A percentile compares a stretch with the other conserved stretches of the same genome.
phyloP scores from a whole-genome alignment of 1,139 yeast species.

The Candida pseudocylindracea region DNA sequence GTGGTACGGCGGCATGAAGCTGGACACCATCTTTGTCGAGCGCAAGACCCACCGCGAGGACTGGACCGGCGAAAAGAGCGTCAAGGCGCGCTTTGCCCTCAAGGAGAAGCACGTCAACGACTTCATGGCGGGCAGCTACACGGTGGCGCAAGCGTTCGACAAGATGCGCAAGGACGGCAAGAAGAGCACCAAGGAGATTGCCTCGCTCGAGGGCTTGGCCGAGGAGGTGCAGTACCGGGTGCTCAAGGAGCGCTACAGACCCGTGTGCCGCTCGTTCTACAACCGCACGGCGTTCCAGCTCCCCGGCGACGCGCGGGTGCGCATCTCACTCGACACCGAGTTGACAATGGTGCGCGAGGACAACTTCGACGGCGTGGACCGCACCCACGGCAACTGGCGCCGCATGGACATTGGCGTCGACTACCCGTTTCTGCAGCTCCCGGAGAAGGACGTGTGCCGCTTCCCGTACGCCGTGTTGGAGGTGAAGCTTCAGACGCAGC shows the following conservation, averaged over 20 bases:
- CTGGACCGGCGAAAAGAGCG: constrained; percentile 98
- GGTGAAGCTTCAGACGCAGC: constrained; percentile 88
- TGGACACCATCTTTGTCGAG: constrained; percentile 85
- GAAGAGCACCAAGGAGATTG: constrained; percentile 71
- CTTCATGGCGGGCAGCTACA: constrained; percentile 61
- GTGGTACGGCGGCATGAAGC: constrained; percentile 97
- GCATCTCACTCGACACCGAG: constrained; percentile 93
- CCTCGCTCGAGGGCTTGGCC: constrained; percentile 77
- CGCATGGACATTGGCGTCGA: constrained; percentile 96
- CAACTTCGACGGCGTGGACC: constrained; percentile 77
- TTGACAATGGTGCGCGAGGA: constrained; percentile 93
- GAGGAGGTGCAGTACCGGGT: constrained; percentile 82
- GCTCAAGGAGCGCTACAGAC: constrained; percentile 64
- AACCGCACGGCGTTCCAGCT: constrained; percentile 97
- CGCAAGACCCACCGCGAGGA: constrained; percentile 97
- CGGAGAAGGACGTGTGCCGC: constrained; percentile 68
- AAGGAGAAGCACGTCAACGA: constrained; percentile 82
- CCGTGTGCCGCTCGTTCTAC: constrained; percentile 88
- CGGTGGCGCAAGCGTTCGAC: constrained; percentile 78
- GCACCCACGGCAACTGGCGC: constrained; percentile 91
- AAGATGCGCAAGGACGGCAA: constrained; percentile 86
- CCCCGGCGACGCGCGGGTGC: constrained; percentile 97
- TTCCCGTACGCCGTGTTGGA: constrained; percentile 96
- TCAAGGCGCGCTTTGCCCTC: constrained; percentile 82
- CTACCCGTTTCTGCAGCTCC: constrained; percentile 75